Evolutionary conservation across 805 yeast species (phyloP).

Genomic region (Candida loeiensis): DNA sequence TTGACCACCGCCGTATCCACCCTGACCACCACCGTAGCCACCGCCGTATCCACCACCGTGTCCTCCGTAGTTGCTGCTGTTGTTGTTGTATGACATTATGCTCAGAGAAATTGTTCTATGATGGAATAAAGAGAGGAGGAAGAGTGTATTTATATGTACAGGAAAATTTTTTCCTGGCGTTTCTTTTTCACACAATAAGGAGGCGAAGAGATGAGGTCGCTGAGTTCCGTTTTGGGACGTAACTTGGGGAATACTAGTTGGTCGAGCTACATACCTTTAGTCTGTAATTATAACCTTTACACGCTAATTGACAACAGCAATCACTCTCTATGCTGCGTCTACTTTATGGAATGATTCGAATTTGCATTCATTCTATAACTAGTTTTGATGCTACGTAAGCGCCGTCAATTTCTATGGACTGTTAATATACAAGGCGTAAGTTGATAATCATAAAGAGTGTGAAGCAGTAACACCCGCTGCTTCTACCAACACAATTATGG

Average conservation of each 20-base stretch:
- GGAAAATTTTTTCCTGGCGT: conserved; percentile 4
- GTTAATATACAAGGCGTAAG: conserved; percentile 5
- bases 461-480: no score
- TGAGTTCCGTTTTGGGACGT: conserved; percentile 3
- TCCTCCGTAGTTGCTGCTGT: conserved; percentile 17
- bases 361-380: not conserved
- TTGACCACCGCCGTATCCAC: conserved; percentile 13
- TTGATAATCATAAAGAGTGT: not conserved
- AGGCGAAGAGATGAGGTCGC: conserved; percentile 6
- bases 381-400: not conserved
- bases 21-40: conserved; percentile 19
- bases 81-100: conserved; percentile 38
- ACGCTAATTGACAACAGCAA: no score
- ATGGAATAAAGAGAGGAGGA: not conserved
- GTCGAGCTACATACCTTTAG: not conserved
- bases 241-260: not conserved
- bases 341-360: no score
- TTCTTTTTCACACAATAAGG: conserved; percentile 5
- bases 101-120: not conserved
- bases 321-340: no score
- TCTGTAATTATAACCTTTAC: no score
- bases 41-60: conserved; percentile 20
- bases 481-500: no score
- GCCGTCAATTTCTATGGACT: no score
- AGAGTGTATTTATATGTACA: conserved; percentile 3